Evolutionary conservation across 148 eudicot species (phyloP), one percentile per base, ranked within the genome.

Genomic region (Selenicereus undatus): DNA sequence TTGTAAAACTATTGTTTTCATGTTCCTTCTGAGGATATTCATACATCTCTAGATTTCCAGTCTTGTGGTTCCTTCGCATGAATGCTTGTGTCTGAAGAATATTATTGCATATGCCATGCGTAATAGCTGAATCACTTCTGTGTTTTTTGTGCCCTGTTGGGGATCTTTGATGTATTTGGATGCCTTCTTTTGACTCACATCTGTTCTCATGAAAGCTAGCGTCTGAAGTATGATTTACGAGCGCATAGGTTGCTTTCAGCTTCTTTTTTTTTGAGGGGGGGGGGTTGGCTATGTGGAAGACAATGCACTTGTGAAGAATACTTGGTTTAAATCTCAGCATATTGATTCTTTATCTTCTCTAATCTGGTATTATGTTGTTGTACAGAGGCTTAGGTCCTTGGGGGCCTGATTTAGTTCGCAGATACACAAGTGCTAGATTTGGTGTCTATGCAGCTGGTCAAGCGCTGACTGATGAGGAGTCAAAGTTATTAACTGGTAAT

Each of bases 321-420:
- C 11, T 27, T 16, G 48, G 42, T 16, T 58, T 20, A 76, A n/a
- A 26, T 22, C 1, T 75, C 24, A 18, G 45, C 35, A 22, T 24
- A n/a, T 45, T 80, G 9, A 74, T 60, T 29, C n/a, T 17, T 11
- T 17, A 51, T 84, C 26, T 72, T 18, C 72, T 0, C 7, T 52
- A 65, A 52, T 78, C 45, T 30, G 76, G 58, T 43, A 22, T 36
- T 36, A 1, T 36, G 27, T 72, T 30, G 26, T 82, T 50, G 24
- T 86, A 88, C 87, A 93, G 99, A 88, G 98, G 99, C 73, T 82
- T 93, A 83, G 99, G 99, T 65, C 99, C 98, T 50, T 93, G 91
- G 90, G 98, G 98, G 81, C 99, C 99, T 43, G 80, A 89, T 85
- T 74, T 96, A 45, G 99, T 96, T 83, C 93, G 90, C 82, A 85